Conservation (phyloP, 2,329 filamentous ascomycete species). For the Sclerotinia spermophila region DNA sequence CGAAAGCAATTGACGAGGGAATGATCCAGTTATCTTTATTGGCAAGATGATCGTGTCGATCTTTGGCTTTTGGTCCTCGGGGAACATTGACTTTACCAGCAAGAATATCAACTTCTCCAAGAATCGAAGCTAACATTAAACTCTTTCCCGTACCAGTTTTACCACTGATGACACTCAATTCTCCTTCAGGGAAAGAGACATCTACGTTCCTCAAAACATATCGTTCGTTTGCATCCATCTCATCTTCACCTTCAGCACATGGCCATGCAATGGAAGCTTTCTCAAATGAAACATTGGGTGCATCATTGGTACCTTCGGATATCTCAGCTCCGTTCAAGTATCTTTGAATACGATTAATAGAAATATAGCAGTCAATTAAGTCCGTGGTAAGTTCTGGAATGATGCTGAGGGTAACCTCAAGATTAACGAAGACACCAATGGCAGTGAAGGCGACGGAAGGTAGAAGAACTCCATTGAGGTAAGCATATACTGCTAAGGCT, state of each 20-base stretch:
- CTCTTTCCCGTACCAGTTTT: constrained; percentile 78
- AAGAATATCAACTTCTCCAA: constrained; percentile 71
- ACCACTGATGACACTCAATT: constrained; percentile 71
- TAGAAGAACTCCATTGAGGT: constrained; percentile 57
- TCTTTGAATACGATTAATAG: constrained; percentile 65
- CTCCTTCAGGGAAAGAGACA: constrained; percentile 62
- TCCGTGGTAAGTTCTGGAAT: constrained; percentile 71
- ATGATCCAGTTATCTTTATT: constrained; percentile 64
- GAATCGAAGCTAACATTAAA: constrained; percentile 66
- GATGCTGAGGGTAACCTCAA: constrained; percentile 67
- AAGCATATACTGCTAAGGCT: constrained; percentile 65
- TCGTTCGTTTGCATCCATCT: constrained; percentile 52
- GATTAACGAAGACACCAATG: constrained; percentile 68
- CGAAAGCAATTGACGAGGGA: constrained; percentile 66
- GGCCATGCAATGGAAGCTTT: constrained; percentile 72
- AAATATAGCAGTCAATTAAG: constrained; percentile 69
- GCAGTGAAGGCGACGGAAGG: constrained; percentile 78
- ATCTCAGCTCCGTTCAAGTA: constrained; percentile 68
- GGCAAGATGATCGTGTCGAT: constrained; percentile 61
- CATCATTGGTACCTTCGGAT: constrained; percentile 48
- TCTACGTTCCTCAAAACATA: constrained; percentile 65
- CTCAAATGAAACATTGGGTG: constrained; percentile 61
- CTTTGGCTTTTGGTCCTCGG: constrained; percentile 45
- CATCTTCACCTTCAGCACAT: constrained; percentile 57
- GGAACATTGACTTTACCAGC: constrained; percentile 58